Percentiles rank a stretch among this genome's conserved stretches.
These are phyloP conservation scores for Tetrahymena malaccensis DNA, from an alignment of 73 alveolate genomes.

Conservation along the genomic window DNA sequence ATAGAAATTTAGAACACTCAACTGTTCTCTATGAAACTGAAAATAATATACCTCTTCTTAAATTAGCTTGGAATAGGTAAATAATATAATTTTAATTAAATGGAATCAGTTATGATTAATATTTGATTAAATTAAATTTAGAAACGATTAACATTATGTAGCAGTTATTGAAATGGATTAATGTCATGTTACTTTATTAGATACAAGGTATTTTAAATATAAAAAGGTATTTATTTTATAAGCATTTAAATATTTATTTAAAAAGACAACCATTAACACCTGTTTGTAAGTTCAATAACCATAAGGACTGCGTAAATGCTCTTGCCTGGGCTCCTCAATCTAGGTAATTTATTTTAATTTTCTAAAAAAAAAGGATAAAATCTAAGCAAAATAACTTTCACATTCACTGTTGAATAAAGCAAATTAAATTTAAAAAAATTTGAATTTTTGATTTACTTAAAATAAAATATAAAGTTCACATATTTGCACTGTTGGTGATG, in stretches of 20 bases:
- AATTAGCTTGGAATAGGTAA: conserved; percentile 84
- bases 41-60: conserved; percentile 69
- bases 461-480: conserved; percentile 59
- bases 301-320: conserved; percentile 85
- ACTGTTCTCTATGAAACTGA: conserved; percentile 91
- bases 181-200: conserved; percentile 73
- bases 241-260: neutral
- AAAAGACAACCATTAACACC: conserved; percentile 81
- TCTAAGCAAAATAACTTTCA: too few species aligned
- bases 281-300: conserved; percentile 80
- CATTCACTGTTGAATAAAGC: neutral
- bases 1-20: conserved; percentile 89
- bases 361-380: too few species aligned
- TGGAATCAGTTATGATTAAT: neutral
- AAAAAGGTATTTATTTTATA: too few species aligned
- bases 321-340: conserved; percentile 96
- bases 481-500: conserved; percentile 94
- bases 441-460: too few species aligned
- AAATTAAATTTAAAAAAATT: neutral
- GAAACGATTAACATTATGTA: conserved; percentile 71
- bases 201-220: conserved; percentile 25
- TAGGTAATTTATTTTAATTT: neutral
- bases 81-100: neutral
- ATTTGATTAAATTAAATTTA: neutral
- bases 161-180: conserved; percentile 92